phyloP scores from a whole-genome alignment of 805 yeast species.

The Sugiyamaella smithiae region DNA sequence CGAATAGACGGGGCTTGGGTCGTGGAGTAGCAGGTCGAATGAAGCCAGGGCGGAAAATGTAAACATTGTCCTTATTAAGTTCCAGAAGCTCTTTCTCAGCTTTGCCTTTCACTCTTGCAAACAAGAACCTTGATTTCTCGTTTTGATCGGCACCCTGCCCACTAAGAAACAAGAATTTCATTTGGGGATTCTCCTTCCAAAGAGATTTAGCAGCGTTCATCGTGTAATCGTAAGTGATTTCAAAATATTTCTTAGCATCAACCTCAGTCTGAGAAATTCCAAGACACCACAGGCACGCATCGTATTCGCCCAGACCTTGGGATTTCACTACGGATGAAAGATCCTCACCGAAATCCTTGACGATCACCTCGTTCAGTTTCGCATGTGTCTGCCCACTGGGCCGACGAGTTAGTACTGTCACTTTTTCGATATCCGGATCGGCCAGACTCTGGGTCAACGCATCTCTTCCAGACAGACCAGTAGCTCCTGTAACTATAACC shows the following conservation, averaged over 20 bases:
- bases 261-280: constrained; percentile 13
- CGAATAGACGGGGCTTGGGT: not conserved
- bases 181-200: constrained; percentile 6
- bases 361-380: constrained; percentile 9
- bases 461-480: constrained; percentile 11
- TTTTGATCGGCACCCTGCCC: constrained; percentile 14
- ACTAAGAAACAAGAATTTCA: constrained; percentile 14
- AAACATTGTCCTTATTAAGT: constrained; percentile 1
- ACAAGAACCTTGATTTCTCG: constrained; percentile 7
- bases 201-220: constrained; percentile 8
- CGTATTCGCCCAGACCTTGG: not conserved
- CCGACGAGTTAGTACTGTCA: constrained; percentile 12
- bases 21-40: constrained; percentile 9
- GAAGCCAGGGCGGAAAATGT: constrained; percentile 11
- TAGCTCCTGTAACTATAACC: constrained; percentile 12
- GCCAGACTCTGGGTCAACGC: constrained; percentile 3
- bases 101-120: constrained; percentile 9
- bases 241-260: constrained; percentile 1
- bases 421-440: constrained; percentile 7
- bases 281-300: constrained; percentile 12
- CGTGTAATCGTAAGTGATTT: constrained; percentile 14
- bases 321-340: not conserved
- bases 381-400: constrained; percentile 8
- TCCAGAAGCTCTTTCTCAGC: constrained; percentile 8
- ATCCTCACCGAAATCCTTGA: constrained; percentile 6